Base-by-base conservation (phyloP, 805 yeast species). In the Candida taoyuanica region DNA sequence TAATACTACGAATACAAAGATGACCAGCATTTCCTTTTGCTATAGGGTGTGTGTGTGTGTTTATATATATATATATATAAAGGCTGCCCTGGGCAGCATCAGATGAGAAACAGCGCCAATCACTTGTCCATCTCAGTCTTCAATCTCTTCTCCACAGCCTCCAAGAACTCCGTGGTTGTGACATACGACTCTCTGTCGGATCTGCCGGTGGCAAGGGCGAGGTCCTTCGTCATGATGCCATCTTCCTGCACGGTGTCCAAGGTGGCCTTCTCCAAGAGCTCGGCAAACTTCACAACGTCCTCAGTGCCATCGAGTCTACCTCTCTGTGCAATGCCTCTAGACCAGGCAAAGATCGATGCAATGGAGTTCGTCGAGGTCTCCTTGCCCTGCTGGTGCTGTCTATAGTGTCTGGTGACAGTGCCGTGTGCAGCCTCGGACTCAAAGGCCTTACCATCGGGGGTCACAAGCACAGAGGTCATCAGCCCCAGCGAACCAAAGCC, bases 341-440 rank as follows among this genome's bases (percentile, higher is more conserved):
- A 73, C 98, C 98, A 91, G 23, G 98, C 98, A 58, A 83, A 91
- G 52, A 91, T 91, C 13, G 96, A 88, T 5, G 98, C 98, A 64
- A 91, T 91, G 16, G 97, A 89, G 69, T 91, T 91, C 42, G 98
- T 91, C 8, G 96, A 86, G 16, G 98, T 91, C 68, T 89, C 97
- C 64, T 88, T 85, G 50, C 98, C 98, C 67, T 84, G 85, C 70
- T 91, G 97, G 66, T 86, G 86, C 67, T 82, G 93, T 71, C 97
- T 84, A 71, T 74, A 91, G 64, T 89, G 98, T 69, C 98, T 85
- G 33, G 97, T 91, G 53, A 89, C 98, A 13, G 98, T 91, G 40
- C 98, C 98, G 63, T 91, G 97, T n/a, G 98, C 98, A 42, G 97
- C 98, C 71, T 91, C 98, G 39, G 88, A 70, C 71, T 91, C 97